Conservation (phyloP, 352 stramenopile species). For the Pythium grandisporangium region DNA sequence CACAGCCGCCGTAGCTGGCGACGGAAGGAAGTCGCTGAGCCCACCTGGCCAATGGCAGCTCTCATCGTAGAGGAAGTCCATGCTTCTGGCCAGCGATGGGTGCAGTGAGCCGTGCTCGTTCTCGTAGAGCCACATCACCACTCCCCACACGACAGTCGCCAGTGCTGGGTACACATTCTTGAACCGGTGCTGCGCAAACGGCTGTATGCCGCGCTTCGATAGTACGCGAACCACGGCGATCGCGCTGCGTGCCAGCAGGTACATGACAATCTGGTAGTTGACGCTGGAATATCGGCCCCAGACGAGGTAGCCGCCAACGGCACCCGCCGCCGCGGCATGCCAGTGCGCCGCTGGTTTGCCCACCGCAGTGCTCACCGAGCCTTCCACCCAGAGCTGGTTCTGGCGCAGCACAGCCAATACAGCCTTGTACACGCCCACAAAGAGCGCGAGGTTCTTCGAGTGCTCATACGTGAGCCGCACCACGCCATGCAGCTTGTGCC, state of each 20-base stretch:
- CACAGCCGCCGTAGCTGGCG: slow-evolving; percentile 54
- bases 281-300: slow-evolving; percentile 82
- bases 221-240: slow-evolving; percentile 62
- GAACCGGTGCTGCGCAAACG: slow-evolving; percentile 61
- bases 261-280: slow-evolving; percentile 90
- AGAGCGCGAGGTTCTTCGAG: slow-evolving; percentile 81
- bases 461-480: slow-evolving; percentile 81
- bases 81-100: slow-evolving; percentile 75
- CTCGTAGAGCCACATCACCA: slow-evolving; percentile 86
- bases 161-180: slow-evolving; percentile 70
- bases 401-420: slow-evolving; percentile 55
- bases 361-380: slow-evolving; percentile 18
- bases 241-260: slow-evolving; percentile 68
- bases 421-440: slow-evolving; percentile 84
- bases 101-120: slow-evolving; percentile 72
- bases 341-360: slow-evolving; percentile 65
- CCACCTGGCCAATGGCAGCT: slow-evolving; percentile 66
- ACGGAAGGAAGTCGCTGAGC: slow-evolving; percentile 71
- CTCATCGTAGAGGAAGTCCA: slow-evolving; percentile 87
- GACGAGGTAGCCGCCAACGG: slow-evolving; percentile 69
- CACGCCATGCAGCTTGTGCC: slow-evolving; percentile 62
- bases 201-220: slow-evolving; percentile 46
- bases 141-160: slow-evolving; percentile 64
- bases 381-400: slow-evolving; percentile 28
- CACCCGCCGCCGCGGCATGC: slow-evolving; percentile 72